These are phyloP conservation scores for Mycena vitilis DNA, from an alignment of 768 basidiomycete genomes.

Conservation along the genomic window DNA sequence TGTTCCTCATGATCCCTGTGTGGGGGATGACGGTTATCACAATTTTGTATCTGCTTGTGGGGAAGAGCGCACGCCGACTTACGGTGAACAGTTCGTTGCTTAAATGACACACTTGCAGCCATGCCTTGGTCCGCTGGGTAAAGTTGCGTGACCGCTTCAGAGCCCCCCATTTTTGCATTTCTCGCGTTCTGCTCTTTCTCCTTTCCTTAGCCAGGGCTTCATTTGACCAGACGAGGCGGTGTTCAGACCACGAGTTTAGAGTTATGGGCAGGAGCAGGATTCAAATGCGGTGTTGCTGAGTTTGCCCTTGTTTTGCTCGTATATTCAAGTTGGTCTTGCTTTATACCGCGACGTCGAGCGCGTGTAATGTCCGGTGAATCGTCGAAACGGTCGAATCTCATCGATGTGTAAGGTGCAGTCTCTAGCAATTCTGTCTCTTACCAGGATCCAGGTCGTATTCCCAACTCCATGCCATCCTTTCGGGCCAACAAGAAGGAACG, in stretches of 20 bases:
- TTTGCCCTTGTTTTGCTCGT: too few relatives aligned
- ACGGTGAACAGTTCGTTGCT: constrained; percentile 20
- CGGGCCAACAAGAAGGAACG: constrained; percentile 69
- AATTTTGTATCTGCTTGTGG: constrained; percentile 19
- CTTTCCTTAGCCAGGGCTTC: too few relatives aligned
- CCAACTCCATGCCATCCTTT: constrained; percentile 69
- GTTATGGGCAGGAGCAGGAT: too few relatives aligned
- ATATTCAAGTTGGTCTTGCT: too few relatives aligned
- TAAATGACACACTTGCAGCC: neutral
- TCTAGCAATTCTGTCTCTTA: constrained; percentile 5
- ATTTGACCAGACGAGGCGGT: too few relatives aligned
- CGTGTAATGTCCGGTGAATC: constrained; percentile 57
- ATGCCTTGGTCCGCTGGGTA: too few relatives aligned
- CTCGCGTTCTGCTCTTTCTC: too few relatives aligned
- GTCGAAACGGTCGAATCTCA: constrained; percentile 73
- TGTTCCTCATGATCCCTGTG: constrained; percentile 26
- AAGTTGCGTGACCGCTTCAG: too few relatives aligned
- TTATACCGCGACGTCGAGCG: too few relatives aligned
- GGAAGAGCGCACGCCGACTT: constrained; percentile 25
- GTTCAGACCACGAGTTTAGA: too few relatives aligned
- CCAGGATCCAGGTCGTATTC: constrained; percentile 20
- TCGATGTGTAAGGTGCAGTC: constrained; percentile 69
- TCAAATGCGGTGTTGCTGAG: too few relatives aligned
- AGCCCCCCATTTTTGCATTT: too few relatives aligned
- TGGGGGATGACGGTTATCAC: constrained; percentile 28